Percentiles rank a stretch among this genome's conserved stretches.
These are phyloP conservation scores for Haplographium delicatum DNA, from an alignment of 495 filamentous ascomycete species.

Conservation along the genomic window DNA sequence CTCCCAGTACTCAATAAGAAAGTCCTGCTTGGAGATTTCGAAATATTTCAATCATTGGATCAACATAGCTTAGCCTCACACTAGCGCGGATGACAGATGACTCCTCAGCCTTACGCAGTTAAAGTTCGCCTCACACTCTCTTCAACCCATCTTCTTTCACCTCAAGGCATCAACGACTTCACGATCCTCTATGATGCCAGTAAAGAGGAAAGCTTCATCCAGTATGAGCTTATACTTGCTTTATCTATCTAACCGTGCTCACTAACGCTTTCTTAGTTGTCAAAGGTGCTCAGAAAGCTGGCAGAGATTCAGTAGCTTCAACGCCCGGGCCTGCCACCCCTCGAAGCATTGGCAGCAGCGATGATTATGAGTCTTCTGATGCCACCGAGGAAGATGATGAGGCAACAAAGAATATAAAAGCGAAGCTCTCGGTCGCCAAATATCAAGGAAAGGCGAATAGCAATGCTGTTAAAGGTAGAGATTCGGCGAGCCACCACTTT, in stretches of 20 bases:
- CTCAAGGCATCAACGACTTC: slow-evolving; percentile 11
- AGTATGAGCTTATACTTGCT: slow-evolving; percentile 32
- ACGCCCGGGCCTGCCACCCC: slow-evolving; percentile 64
- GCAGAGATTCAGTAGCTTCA: slow-evolving; percentile 56
- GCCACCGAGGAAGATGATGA: slow-evolving; percentile 45
- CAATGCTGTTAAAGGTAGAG: slow-evolving; percentile 22
- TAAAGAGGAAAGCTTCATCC: slow-evolving; percentile 71
- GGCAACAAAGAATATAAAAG: slow-evolving; percentile 43
- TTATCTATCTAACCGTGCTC: slow-evolving; percentile 29
- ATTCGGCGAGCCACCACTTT: slow-evolving; percentile 43
- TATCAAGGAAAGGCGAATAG: slow-evolving; percentile 30
- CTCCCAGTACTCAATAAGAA: no score
- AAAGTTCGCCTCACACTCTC: slow-evolving; percentile 1
- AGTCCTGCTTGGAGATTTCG: no score
- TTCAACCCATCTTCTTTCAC: background rate
- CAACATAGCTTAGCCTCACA: slow-evolving; percentile 1
- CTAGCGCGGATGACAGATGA: slow-evolving; percentile 12
- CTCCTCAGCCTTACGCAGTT: slow-evolving; percentile 14
- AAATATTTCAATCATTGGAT: no score
- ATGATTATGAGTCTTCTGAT: slow-evolving; percentile 66
- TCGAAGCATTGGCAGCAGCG: slow-evolving; percentile 60
- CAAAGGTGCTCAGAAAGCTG: slow-evolving; percentile 45
- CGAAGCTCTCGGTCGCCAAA: slow-evolving; percentile 58
- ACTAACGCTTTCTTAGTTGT: slow-evolving; percentile 38
- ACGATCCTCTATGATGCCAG: slow-evolving; percentile 50